Base-by-base conservation (phyloP, 768 basidiomycete genomes). In the Auriscalpium vulgare region DNA sequence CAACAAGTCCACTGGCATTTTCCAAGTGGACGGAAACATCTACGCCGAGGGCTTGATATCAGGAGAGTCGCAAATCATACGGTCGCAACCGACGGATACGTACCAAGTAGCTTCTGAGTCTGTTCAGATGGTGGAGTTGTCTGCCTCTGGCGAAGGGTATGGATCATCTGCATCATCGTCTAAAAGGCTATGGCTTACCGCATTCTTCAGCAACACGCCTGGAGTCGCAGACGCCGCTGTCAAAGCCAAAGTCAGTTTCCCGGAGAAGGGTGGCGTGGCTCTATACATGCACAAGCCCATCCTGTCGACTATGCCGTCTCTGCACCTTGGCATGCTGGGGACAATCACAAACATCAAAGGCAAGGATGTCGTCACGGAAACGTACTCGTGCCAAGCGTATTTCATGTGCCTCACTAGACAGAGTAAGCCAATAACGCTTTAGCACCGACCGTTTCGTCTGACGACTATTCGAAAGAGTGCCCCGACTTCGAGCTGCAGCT, bases 1-100 rank as follows among this genome's bases (percentile, higher is more conserved):
- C 40, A 6, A 43, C 40, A 13, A 8, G 14, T 3, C 1, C 14
- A 4, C 40, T 17, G 40, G 62, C 83, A 81, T 70, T 87, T 87
- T 63, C 57, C 47, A 19, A 47, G 14, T 16, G 14, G 40, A 43
- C 2, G 40, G 40, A 13, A 43, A 43, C 40, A 43, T 43, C 40
- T 43, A 43, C 40, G 7, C 4, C 13, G 40, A 43, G 3, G 14
- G 14, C 40, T 13, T 17, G 40, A 3, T 4, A 29, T 2, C 4
- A 29, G 29, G 4, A 5, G 29, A 29, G 2, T 4, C 29, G 4
- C 0, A 29, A 29, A 29, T 29, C 4, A 29, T 29, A 29, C 29
- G 29, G 29, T 29, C 29, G 29, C 29, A 29, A 3, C 29, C 29
- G 4, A 2, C 4, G 29, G 29, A 29, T 0, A 29, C 29, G 4